phyloP scores from a whole-genome alignment of 805 yeast genomes.

The Metschnikowia shivogae region DNA sequence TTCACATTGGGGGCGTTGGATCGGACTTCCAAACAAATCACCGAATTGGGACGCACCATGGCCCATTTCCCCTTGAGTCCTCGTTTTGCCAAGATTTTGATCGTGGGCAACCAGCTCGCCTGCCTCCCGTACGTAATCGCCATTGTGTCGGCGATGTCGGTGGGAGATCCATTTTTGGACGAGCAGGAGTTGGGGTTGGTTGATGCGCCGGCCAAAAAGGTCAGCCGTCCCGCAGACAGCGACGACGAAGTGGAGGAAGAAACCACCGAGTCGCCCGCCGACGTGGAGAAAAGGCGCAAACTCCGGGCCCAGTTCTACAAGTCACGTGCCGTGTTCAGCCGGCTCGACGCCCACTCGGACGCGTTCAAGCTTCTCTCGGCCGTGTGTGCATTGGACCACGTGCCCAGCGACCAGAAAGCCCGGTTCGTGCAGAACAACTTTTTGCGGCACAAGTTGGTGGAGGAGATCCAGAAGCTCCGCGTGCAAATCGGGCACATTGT shows the following conservation, averaged over 20 bases:
- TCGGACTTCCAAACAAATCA: conserved; percentile 48
- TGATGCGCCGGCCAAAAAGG: conserved; percentile 9
- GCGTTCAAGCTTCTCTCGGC: conserved; percentile 71
- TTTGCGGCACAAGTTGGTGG: conserved; percentile 75
- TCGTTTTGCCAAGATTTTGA: conserved; percentile 82
- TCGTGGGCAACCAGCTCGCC: conserved; percentile 80
- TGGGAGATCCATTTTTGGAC: conserved; percentile 83
- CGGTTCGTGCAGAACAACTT: conserved; percentile 58
- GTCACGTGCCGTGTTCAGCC: conserved; percentile 57
- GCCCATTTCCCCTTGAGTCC: conserved; percentile 91
- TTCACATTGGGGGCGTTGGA: conserved; percentile 76
- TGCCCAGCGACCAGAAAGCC: conserved; percentile 43
- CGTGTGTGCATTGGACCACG: conserved; percentile 83
- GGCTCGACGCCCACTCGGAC: conserved; percentile 72
- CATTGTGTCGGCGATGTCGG: conserved; percentile 85
- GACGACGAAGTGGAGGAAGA: conserved; percentile 39
- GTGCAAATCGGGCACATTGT: conserved; percentile 77
- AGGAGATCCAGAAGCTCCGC: conserved; percentile 77
- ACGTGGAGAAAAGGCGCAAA: conserved; percentile 36
- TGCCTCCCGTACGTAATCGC: conserved; percentile 90
- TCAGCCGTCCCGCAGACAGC: conserved; percentile 25
- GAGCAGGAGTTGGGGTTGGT: conserved; percentile 70
- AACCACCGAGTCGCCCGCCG: conserved; percentile 31
- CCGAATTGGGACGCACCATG: conserved; percentile 82
- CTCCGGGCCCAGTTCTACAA: conserved; percentile 51